phyloP scores from a whole-genome alignment of 768 basidiomycete species.

The Dioszegia crocea region DNA sequence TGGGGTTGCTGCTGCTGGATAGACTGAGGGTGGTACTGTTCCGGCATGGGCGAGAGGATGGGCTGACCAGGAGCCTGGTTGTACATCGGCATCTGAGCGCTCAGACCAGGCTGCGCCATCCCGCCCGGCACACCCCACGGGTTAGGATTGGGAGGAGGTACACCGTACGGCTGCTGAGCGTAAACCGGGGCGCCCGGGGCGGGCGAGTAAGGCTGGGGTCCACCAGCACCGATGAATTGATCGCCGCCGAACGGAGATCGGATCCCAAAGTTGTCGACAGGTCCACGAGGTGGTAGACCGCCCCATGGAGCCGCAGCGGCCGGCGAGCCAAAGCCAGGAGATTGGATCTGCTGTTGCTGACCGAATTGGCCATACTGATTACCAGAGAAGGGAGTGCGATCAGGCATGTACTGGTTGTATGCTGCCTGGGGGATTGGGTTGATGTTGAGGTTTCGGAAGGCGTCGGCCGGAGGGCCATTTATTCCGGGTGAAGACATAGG shows the following conservation, averaged over 20 bases:
- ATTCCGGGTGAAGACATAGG: conserved; percentile 6
- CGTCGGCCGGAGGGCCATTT: conserved; percentile 13
- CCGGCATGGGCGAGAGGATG: background rate
- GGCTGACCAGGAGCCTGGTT: conserved; percentile 1
- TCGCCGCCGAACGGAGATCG: conserved; percentile 28
- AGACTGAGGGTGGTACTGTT: background rate
- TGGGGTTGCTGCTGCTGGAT: background rate
- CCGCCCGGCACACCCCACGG: conserved; percentile 3
- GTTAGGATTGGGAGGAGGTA: background rate
- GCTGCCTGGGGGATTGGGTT: background rate
- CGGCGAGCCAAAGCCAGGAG: conserved; percentile 7
- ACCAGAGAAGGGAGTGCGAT: conserved; percentile 8
- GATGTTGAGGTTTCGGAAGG: conserved; percentile 14
- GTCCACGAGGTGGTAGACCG: conserved; percentile 6
- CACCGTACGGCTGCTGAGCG: conserved; percentile 24
- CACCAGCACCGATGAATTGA: conserved; percentile 9
- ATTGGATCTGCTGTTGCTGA: background rate
- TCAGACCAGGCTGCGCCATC: conserved; percentile 1
- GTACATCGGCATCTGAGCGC: background rate
- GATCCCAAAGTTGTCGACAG: conserved; percentile 3
- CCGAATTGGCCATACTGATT: conserved; percentile 4
- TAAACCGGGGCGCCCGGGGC: conserved; percentile 15
- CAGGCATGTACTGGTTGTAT: conserved; percentile 4
- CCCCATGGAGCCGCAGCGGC: conserved; percentile 10
- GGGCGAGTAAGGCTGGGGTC: conserved; percentile 25